Evolutionary conservation across 768 basidiomycete genomes (phyloP), one percentile per base, ranked within the genome.

Genomic region (Suillus brevipes): DNA sequence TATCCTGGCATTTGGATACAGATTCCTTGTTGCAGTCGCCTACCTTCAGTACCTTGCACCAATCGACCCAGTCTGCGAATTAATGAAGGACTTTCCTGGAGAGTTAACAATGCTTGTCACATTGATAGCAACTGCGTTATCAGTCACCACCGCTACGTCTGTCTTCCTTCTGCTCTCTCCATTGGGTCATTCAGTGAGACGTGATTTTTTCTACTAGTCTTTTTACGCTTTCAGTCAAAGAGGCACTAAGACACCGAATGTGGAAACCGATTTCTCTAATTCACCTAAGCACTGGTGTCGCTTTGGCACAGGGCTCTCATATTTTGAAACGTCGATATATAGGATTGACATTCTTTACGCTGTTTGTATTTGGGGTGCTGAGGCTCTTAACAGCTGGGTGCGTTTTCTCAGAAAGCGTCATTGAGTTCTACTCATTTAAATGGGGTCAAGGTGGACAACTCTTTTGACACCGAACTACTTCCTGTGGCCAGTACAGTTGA

Each of bases 231-330:
- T 63, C 68, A 3, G 25, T 69, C 37, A 67, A 55, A n/a, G 66
- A 69, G 57, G 66, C 61, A 4, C 43, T 69, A 28, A 45, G 58
- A 14, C 62, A 64, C 42, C 50, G 68, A 13, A 62, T 69, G 64
- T 58, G 53, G 34, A 12, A 56, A 2, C 62, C 64, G 6, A 67
- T 67, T 23, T 67, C 68, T 12, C 28, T 65, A 28, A 34, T 63
- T 12, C 6, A 43, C 13, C 38, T 69, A 12, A 49, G 47, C 5
- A 37, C 56, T 3, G 66, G 66, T 12, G 40, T 65, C 14, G 66
- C 65, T 16, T 36, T 67, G 14, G 38, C 60, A 5, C 57, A 49
- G 12, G 64, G 66, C 3, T 23, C 36, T 10, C 36, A 45, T 23
- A 56, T 67, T 14, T 13, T 60, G 18, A 63, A 31, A 10, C 16